Conservation (phyloP, 2,329 filamentous ascomycete species). For the Moelleriella libera region DNA sequence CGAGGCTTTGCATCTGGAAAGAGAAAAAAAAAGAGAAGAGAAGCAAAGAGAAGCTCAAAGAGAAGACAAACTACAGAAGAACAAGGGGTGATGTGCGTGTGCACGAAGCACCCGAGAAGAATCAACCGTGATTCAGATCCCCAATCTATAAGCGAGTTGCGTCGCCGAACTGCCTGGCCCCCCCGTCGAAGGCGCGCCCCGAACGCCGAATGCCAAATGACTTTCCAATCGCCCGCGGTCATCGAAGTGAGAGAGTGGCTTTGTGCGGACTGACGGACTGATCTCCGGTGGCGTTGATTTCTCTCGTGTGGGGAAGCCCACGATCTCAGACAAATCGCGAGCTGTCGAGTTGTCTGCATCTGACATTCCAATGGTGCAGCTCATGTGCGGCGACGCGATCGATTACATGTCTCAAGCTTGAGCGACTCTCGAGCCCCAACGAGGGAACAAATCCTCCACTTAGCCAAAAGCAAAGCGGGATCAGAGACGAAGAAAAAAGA, state of each 20-base stretch:
- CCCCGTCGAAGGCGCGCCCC: too few species aligned
- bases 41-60: too few species aligned
- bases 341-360: not conserved
- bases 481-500: conserved; percentile 2
- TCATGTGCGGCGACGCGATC: not conserved
- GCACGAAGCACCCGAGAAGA: too few species aligned
- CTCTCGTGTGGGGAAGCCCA: not conserved
- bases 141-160: too few species aligned
- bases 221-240: too few species aligned
- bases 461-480: conserved; percentile 1
- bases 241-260: not conserved
- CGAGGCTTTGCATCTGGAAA: not conserved
- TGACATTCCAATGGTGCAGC: not conserved
- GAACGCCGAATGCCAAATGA: too few species aligned
- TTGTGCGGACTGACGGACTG: not conserved
- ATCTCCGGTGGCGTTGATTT: not conserved
- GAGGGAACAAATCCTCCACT: not conserved
- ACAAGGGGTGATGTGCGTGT: too few species aligned
- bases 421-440: not conserved
- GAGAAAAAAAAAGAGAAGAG: too few species aligned
- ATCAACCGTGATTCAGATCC: too few species aligned
- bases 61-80: too few species aligned
- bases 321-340: not conserved
- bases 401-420: not conserved
- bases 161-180: too few species aligned